A percentile compares a stretch with the other conserved stretches of the same genome.
phyloP scores from a whole-genome alignment of 768 basidiomycete genomes.

The Mycena alexandri region DNA sequence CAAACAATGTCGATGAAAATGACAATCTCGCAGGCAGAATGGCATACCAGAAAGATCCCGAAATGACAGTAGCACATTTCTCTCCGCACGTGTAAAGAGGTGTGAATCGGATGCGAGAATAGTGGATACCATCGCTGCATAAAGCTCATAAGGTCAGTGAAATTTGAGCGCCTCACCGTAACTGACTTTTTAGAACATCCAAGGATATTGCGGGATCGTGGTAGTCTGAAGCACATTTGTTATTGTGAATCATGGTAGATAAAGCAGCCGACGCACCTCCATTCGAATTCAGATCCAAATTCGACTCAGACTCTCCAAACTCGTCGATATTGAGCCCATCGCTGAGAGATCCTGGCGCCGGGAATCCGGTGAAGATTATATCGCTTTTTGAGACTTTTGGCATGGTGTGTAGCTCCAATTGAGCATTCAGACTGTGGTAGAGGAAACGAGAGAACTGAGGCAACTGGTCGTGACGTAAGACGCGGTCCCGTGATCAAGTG shows the following conservation, averaged over 20 bases:
- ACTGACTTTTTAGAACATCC: slow-evolving; percentile 26
- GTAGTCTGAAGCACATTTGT: not conserved
- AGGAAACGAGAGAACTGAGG: not conserved
- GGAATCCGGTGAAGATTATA: slow-evolving; percentile 25
- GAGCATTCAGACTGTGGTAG: not conserved
- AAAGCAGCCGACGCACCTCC: slow-evolving; percentile 4
- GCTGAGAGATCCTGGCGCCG: not conserved
- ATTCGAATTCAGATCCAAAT: slow-evolving; percentile 23
- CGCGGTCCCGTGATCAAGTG: no score
- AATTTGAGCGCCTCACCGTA: no score
- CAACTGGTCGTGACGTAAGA: no score
- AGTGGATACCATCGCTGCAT: slow-evolving; percentile 24
- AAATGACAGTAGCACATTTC: not conserved
- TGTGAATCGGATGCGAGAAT: slow-evolving; percentile 9
- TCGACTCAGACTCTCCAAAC: slow-evolving; percentile 13
- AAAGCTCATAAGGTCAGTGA: not conserved
- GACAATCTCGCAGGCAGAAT: no score
- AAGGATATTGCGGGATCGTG: slow-evolving; percentile 20
- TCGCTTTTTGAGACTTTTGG: not conserved
- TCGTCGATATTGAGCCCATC: slow-evolving; percentile 6
- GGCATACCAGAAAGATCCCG: slow-evolving; percentile 18
- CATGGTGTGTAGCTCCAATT: not conserved
- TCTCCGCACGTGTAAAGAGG: slow-evolving; percentile 19
- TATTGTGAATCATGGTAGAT: not conserved
- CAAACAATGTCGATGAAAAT: not conserved